A percentile compares a stretch with the other conserved stretches of the same genome.
These are phyloP conservation scores for Fusarium praegraminearum DNA, from an alignment of 2,329 filamentous ascomycete genomes.

Conservation along the genomic window DNA sequence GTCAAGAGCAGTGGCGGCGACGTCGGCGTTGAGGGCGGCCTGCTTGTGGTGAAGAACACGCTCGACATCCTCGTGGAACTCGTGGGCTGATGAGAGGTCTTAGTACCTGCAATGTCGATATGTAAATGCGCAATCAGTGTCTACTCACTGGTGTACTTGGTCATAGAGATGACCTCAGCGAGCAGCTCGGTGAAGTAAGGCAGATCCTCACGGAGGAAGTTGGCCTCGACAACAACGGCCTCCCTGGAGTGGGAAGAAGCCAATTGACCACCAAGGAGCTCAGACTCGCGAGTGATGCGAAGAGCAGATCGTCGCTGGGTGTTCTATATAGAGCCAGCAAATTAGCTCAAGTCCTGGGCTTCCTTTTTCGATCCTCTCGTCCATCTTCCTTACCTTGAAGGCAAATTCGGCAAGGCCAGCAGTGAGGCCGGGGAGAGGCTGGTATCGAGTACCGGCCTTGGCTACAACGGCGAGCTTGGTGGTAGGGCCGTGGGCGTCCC, in stretches of 20 bases:
- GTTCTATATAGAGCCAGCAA: conserved; percentile 68
- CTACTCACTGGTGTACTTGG: conserved; percentile 81
- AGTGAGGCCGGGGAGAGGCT: conserved; percentile 88
- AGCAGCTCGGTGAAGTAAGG: conserved; percentile 98
- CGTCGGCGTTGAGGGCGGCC: conserved; percentile 74
- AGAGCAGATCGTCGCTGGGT: conserved; percentile 89
- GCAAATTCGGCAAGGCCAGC: conserved; percentile 94
- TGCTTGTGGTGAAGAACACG: conserved; percentile 82
- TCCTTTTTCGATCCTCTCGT: conserved; percentile 22
- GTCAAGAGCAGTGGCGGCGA: conserved; percentile 79
- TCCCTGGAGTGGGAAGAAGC: conserved; percentile 90
- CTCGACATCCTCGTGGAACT: conserved; percentile 90
- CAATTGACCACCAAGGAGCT: conserved; percentile 94
- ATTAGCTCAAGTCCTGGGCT: conserved; percentile 59
- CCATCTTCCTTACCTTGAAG: conserved; percentile 78
- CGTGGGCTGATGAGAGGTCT: conserved; percentile 72
- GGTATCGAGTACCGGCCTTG: conserved; percentile 94
- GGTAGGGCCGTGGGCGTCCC: conserved; percentile 88
- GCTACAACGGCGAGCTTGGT: conserved; percentile 91
- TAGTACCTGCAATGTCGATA: conserved; percentile 19
- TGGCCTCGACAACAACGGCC: conserved; percentile 90
- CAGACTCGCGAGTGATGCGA: conserved; percentile 93
- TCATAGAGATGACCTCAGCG: conserved; percentile 88
- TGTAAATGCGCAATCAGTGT: conserved; percentile 11
- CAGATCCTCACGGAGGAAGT: conserved; percentile 94